Base-by-base conservation (phyloP, 371 early-diverging fungal genomes). In the Batkoa obscura region DNA sequence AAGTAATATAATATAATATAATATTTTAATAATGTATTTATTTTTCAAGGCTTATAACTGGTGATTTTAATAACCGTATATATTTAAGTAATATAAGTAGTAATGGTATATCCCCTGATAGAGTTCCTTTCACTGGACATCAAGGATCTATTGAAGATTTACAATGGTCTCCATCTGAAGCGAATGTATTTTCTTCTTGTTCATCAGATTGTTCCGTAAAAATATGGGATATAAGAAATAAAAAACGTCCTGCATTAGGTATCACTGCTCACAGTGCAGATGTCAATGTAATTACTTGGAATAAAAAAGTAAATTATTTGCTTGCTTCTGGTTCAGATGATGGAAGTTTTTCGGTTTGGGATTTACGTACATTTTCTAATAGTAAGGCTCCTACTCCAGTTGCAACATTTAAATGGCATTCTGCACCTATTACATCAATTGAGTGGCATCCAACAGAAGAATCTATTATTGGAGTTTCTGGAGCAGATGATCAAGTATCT, bases 391-490 rank as follows among this genome's bases (percentile, higher is more conserved):
- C 84, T 42, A 72, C 75, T 17, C 88, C 97, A 0, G 89, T 91
- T n/a, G 95, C 95, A 13, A 79, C 78, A n/a, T 94, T 93, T 73
- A 78, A 81, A 58, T 97, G 97, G 97, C 95, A 97, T 72, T 75
- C 76, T 50, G 77, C 73, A 33, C 84, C 93, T 3, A 82, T 97
- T 59, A 93, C 94, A 2, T 90, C 93, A 8, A 88, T 97, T 59
- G 95, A 97, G 68, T 97, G 96, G 96, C 84, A 88, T 60, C 91
- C 94, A 3, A 76, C 73, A 1, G 97, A 97, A 62, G 84, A 85
- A 58, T 92, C 94, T 10, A 80, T 91, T 13, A 64, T 94, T 48
- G 91, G 83, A n/a, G 93, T 89, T 8, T 69, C 89, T 4, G 93
- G 94, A 9, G 92, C 87, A 9, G 97, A 96, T 65, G 86, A 96